Conservation (phyloP, 495 filamentous ascomycete species). For the Penicillium atrosanguineum region DNA sequence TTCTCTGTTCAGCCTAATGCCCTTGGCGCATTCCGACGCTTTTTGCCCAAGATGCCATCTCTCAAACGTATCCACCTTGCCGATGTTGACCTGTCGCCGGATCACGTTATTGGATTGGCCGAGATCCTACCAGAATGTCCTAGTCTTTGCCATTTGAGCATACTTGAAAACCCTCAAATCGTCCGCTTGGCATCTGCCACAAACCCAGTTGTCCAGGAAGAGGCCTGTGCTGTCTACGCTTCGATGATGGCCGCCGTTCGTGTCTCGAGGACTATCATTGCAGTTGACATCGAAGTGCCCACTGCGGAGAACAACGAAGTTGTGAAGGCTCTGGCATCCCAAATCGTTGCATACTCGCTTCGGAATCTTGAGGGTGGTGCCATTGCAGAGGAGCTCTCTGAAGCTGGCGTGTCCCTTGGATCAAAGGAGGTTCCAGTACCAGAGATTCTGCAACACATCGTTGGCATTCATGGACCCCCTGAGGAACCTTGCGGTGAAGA, state of each 20-base stretch:
- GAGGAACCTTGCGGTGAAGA: constrained; percentile 51
- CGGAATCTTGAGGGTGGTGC: constrained; percentile 76
- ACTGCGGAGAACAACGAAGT: constrained; percentile 75
- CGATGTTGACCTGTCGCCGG: constrained; percentile 80
- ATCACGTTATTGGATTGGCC: constrained; percentile 83
- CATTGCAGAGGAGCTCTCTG: constrained; percentile 45
- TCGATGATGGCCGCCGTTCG: constrained; percentile 86
- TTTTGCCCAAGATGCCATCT: constrained; percentile 74
- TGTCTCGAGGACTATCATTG: constrained; percentile 78
- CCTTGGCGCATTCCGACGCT: constrained; percentile 72
- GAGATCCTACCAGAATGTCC: constrained; percentile 85
- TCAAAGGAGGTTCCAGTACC: constrained; percentile 48
- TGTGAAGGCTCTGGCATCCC: constrained; percentile 87
- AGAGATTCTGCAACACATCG: constrained; percentile 67
- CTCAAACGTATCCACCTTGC: constrained; percentile 85
- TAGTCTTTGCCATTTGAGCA: constrained; percentile 81
- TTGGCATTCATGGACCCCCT: constrained; percentile 42
- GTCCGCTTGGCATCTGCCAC: constrained; percentile 64
- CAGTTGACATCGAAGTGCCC: constrained; percentile 89
- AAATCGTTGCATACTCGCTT: constrained; percentile 90
- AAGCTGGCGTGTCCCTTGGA: constrained; percentile 30
- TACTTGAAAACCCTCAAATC: constrained; percentile 79
- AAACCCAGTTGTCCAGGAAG: constrained; percentile 74
- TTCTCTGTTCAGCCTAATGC: constrained; percentile 75
- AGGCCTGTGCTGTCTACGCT: constrained; percentile 90